phyloP scores from a whole-genome alignment of 257 asterid genomes.

The Misopates orontium region DNA sequence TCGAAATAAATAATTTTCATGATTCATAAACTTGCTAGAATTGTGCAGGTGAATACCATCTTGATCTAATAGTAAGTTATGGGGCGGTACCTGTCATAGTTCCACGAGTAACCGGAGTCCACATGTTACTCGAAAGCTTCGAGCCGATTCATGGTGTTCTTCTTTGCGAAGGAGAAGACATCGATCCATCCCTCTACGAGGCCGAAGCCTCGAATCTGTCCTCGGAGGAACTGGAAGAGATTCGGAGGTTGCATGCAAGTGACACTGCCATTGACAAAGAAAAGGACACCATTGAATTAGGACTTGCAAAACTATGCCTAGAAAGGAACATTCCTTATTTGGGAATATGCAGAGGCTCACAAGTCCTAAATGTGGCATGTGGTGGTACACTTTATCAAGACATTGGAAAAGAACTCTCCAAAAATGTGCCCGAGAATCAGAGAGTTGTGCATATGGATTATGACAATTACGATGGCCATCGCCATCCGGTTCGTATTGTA shows the following conservation, averaged over 20 bases:
- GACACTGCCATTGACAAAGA: constrained; percentile 76
- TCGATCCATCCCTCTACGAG: constrained; percentile 76
- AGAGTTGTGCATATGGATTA: constrained; percentile 66
- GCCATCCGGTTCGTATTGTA: constrained; percentile 56
- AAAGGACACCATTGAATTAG: constrained; percentile 80
- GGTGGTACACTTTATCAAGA: constrained; percentile 93
- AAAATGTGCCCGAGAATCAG: constrained; percentile 21
- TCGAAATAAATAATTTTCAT: no score
- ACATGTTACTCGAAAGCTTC: constrained; percentile 68
- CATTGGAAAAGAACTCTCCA: constrained; percentile 53
- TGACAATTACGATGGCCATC: constrained; percentile 73
- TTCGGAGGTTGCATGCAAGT: constrained; percentile 53
- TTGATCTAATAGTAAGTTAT: constrained; percentile 74
- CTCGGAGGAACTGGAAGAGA: constrained; percentile 64
- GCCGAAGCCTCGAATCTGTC: constrained; percentile 52
- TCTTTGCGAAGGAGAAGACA: constrained; percentile 90
- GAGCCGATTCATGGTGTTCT: constrained; percentile 93
- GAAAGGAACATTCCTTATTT: constrained; percentile 83
- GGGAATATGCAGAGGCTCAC: constrained; percentile 93
- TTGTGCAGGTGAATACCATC: constrained; percentile 92
- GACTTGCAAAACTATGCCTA: constrained; percentile 79
- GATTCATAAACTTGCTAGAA: no score
- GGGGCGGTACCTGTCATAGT: constrained; percentile 86
- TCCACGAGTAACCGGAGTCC: constrained; percentile 80
- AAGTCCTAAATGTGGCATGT: constrained; percentile 88